Percentiles rank a stretch among this genome's conserved stretches.
Conservation (phyloP, 169 alveolate species). For the Eimeria acervulina region DNA sequence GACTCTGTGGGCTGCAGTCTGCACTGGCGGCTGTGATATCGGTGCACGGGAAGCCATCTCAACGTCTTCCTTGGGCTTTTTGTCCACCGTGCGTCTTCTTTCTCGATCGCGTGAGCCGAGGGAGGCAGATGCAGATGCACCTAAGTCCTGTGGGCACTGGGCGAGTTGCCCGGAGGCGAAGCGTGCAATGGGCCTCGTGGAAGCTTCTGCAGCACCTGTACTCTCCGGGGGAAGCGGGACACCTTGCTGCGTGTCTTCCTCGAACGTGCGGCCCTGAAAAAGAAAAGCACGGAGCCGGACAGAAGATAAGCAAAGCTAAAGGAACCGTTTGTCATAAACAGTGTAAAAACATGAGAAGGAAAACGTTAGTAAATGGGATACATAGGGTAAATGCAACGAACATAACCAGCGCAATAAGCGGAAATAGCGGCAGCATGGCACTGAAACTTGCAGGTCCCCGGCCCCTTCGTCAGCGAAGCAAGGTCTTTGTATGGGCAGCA, state of each 20-base stretch:
- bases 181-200: neutral
- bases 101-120: neutral
- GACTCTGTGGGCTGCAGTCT: neutral
- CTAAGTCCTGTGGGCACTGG: neutral
- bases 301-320: neutral
- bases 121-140: neutral
- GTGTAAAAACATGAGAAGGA: neutral
- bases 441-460: neutral
- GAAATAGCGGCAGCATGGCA: neutral
- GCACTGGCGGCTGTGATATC: neutral
- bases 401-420: neutral
- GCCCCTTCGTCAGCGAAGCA: neutral
- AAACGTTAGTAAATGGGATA: neutral
- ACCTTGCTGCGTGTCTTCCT: neutral
- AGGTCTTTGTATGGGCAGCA: neutral
- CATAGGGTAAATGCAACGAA: neutral
- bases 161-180: neutral
- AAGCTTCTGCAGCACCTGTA: neutral
- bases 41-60: neutral
- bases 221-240: neutral
- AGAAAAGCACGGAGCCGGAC: neutral
- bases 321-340: neutral
- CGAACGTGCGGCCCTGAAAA: slow-evolving; percentile 22
- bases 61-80: neutral
- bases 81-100: neutral